Evolutionary conservation across 148 eudicot genomes (phyloP), one percentile per base, ranked within the genome.

Genomic region (Rhododendron kiyosumense): DNA sequence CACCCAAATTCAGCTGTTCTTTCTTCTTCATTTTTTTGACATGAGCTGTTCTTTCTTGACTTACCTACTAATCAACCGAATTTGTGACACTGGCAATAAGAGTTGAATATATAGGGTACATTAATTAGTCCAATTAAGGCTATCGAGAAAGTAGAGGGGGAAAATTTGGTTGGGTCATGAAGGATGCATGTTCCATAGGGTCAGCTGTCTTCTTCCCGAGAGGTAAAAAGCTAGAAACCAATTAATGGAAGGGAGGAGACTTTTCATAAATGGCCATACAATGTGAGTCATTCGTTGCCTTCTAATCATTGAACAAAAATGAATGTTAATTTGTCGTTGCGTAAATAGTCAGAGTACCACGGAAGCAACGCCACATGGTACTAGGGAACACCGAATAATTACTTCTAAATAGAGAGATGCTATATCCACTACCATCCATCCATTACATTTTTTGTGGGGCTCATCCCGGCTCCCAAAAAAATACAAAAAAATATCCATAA

Each of bases 141-240:
- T 54, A 26, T 6, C 36, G n/a, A 65, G 71, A n/a, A 24, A 65
- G 28, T 61, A 74, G 46, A 43, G 65, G 17, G 41, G 28, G 15
- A 67, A 67, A n/a, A 28, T 57, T 83, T 52, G 75, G 85, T 65
- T 67, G 61, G 41, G 57, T 14, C 57, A 65, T n/a, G 87, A 46
- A 63, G 61, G 32, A 30, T 79, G 83, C 52, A 65, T 65, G 83
- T 8, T 28, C 28, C 0, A 41, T 41, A 5, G 30, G 15, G 49
- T 41, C 43, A 77, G 43, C 45, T 77, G 59, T 26, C 61, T 14
- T 5, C 26, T 51, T 65, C 61, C 13, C 26, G 2, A 36, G 17
- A 41, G 5, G 6, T 49, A 13, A 77, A 77, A 34, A 15, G 24
- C 36, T 76, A 77, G 79, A 36, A 77, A 77, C 45, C 20, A 14